Conservation (phyloP, 2,329 filamentous ascomycete species). For the Curvularia sp. region DNA sequence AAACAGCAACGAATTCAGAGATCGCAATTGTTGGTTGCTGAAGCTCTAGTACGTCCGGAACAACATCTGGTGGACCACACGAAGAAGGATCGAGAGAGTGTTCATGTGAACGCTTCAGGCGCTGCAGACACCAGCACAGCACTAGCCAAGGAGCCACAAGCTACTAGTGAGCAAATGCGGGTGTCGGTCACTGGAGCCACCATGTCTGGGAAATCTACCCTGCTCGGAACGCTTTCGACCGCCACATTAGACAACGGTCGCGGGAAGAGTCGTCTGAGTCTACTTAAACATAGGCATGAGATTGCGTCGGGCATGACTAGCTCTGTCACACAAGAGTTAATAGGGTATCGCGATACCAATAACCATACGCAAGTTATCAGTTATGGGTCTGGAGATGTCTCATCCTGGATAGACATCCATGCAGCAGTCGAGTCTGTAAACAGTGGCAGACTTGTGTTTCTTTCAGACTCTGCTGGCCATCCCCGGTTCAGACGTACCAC, state of each 20-base stretch:
- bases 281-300: conserved; percentile 93
- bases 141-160: conserved; percentile 13
- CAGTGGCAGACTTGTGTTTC: conserved; percentile 78
- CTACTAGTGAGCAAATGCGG: conserved; percentile 70
- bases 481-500: conserved; percentile 89
- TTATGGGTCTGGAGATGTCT: conserved; percentile 84
- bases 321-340: conserved; percentile 90
- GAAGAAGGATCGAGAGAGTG: conserved; percentile 19
- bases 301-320: conserved; percentile 91
- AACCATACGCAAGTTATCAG: conserved; percentile 68
- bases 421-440: conserved; percentile 73
- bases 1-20: conserved; percentile 25
- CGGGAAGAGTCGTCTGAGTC: conserved; percentile 84
- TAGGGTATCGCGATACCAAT: conserved; percentile 71
- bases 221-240: conserved; percentile 87
- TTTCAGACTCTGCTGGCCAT: conserved; percentile 92
- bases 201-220: conserved; percentile 88
- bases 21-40: conserved; percentile 80
- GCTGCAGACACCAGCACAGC: neutral
- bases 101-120: neutral
- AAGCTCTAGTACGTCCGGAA: conserved; percentile 81
- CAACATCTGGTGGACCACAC: conserved; percentile 37
- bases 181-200: conserved; percentile 89
- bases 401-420: conserved; percentile 95
- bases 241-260: conserved; percentile 90